These are phyloP conservation scores for Suillus variegatus DNA, from an alignment of 768 basidiomycete species.

Conservation along the genomic window DNA sequence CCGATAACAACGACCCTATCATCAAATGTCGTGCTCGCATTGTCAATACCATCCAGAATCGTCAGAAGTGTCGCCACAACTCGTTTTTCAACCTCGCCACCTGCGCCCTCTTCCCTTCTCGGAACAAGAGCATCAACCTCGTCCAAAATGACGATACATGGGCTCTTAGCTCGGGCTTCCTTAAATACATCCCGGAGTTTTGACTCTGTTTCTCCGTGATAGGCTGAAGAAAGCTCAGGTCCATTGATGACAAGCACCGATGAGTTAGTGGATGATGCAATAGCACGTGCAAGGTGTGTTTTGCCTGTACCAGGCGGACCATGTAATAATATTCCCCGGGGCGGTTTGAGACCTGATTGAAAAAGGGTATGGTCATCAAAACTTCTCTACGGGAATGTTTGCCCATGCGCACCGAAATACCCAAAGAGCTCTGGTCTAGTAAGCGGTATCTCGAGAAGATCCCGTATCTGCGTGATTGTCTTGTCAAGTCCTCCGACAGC, in stretches of 20 bases:
- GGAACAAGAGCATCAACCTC: conserved; percentile 97
- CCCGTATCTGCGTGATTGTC: conserved; percentile 84
- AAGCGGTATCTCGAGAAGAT: conserved; percentile 85
- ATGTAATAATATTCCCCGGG: conserved; percentile 92
- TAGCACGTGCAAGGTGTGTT: conserved; percentile 93
- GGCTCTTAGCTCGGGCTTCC: conserved; percentile 77
- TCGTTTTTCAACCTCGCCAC: conserved; percentile 93
- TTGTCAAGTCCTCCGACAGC: conserved; percentile 85
- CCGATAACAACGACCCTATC: conserved; percentile 90
- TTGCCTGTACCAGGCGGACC: conserved; percentile 98
- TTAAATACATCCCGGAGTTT: conserved; percentile 87
- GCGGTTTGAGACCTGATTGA: conserved; percentile 79
- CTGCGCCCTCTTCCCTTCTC: conserved; percentile 82
- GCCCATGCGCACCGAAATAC: conserved; percentile 58
- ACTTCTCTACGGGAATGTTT: conserved; percentile 14
- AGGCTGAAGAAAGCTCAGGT: conserved; percentile 92
- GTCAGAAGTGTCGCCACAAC: conserved; percentile 96
- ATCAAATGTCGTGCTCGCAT: conserved; percentile 39
- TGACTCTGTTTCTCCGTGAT: conserved; percentile 96
- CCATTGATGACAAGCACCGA: conserved; percentile 94
- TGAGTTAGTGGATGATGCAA: conserved; percentile 84
- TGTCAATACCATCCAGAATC: conserved; percentile 88
- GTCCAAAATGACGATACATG: conserved; percentile 93
- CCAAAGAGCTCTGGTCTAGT: conserved; percentile 79
- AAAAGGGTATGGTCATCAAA: conserved; percentile 4